Percentiles rank a stretch among this genome's conserved stretches.
These are phyloP conservation scores for Phytopythium vexans DNA, from an alignment of 352 stramenopile species.

Conservation along the genomic window DNA sequence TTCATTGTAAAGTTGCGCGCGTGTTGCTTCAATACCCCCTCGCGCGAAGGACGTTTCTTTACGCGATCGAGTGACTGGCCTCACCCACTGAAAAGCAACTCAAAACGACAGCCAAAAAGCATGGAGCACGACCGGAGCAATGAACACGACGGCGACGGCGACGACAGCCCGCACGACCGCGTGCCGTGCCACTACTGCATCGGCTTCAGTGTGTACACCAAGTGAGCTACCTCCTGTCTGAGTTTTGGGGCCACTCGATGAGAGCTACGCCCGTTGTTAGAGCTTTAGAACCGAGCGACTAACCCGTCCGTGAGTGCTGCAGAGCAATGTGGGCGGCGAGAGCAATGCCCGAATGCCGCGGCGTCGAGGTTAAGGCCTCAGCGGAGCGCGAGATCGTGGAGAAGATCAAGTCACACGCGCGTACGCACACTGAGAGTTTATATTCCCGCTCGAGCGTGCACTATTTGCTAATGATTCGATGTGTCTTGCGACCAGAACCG, in stretches of 20 bases:
- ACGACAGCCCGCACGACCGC: conserved; percentile 1
- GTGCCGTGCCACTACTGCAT: conserved; percentile 52
- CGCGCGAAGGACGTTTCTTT: not conserved
- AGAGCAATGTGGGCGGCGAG: conserved; percentile 57
- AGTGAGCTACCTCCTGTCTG: conserved; percentile 20
- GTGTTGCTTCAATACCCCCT: too few relatives aligned
- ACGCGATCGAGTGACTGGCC: not conserved
- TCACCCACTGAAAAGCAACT: not conserved
- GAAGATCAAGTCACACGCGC: conserved; percentile 36
- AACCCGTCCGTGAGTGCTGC: not conserved
- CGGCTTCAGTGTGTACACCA: conserved; percentile 66
- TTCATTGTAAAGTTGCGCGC: too few relatives aligned
- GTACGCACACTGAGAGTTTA: conserved; percentile 16
- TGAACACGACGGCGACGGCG: not conserved
- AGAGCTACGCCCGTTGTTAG: not conserved
- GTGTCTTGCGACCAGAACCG: conserved; percentile 17
- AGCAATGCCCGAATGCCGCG: conserved; percentile 48
- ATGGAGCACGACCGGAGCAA: not conserved
- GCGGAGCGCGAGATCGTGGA: conserved; percentile 41
- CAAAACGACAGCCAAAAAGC: not conserved
- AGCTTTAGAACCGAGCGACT: not conserved
- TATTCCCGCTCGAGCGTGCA: not conserved
- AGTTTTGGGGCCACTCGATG: not conserved
- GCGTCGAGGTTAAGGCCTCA: conserved; percentile 40
- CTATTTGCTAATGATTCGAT: conserved; percentile 10